Evolutionary conservation across 2,329 filamentous ascomycete species (phyloP).

Genomic region (Clathrospora elynae): DNA sequence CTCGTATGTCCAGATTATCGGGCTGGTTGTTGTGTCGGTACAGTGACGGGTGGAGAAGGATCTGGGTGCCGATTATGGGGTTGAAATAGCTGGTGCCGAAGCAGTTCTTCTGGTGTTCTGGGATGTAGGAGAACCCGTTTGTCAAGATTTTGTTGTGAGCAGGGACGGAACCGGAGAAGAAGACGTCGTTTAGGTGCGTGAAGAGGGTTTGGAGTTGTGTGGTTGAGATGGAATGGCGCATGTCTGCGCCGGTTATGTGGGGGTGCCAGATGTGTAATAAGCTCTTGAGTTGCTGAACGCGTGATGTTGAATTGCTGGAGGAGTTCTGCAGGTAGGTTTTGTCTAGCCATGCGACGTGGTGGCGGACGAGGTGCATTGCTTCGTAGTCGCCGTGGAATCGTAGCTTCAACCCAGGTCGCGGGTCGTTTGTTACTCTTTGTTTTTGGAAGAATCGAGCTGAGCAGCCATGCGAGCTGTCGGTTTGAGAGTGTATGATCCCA

Average conservation of each 20-base stretch:
- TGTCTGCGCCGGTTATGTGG: conserved; percentile 10
- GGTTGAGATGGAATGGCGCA: conserved; percentile 13
- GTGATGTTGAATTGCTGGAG: neutral
- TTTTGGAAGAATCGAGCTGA: neutral
- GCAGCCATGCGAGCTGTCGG: neutral
- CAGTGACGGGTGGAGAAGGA: conserved; percentile 17
- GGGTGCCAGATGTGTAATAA: conserved; percentile 16
- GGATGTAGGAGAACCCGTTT: conserved; percentile 15
- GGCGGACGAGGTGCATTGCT: conserved; percentile 21
- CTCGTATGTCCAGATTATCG: conserved; percentile 2
- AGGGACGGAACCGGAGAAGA: conserved; percentile 17
- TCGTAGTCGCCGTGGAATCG: conserved; percentile 23
- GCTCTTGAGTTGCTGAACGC: conserved; percentile 11
- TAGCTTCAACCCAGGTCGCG: conserved; percentile 7
- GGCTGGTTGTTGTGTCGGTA: conserved; percentile 12
- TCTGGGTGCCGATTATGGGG: conserved; percentile 18
- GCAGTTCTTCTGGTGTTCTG: conserved; percentile 8
- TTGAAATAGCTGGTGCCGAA: conserved; percentile 21
- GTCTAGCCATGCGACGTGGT: conserved; percentile 22
- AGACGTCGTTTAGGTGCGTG: conserved; percentile 16
- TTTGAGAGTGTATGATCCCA: conserved; percentile 10
- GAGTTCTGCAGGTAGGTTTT: conserved; percentile 15
- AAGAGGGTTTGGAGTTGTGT: conserved; percentile 14
- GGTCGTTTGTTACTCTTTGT: neutral
- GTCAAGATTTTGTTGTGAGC: conserved; percentile 10